These are phyloP conservation scores for Ophiognomonia clavigignenti-juglandacearum DNA, from an alignment of 2,329 filamentous ascomycete species.

Conservation along the genomic window DNA sequence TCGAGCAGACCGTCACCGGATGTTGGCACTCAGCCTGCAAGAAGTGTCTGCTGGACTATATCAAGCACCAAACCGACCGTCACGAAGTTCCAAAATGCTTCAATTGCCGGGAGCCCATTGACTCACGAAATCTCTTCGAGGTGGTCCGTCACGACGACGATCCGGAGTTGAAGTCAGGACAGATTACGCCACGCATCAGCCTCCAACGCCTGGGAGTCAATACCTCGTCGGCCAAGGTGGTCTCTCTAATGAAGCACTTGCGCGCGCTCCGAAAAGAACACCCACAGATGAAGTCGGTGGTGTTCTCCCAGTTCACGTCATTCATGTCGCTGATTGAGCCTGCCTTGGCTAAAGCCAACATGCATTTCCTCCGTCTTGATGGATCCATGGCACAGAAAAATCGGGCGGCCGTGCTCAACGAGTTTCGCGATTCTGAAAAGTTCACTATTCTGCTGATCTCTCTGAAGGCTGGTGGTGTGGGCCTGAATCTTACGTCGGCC, in stretches of 20 bases:
- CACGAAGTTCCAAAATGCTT: slow-evolving; percentile 78
- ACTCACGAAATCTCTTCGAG: slow-evolving; percentile 81
- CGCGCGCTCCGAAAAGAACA: slow-evolving; percentile 61
- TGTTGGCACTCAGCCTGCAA: slow-evolving; percentile 99
- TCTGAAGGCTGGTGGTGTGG: slow-evolving; percentile 86
- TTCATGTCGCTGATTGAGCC: slow-evolving; percentile 90
- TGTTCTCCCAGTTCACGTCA: slow-evolving; percentile 97
- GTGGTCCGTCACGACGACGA: slow-evolving; percentile 75
- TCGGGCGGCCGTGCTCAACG: slow-evolving; percentile 69
- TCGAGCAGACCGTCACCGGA: slow-evolving; percentile 86
- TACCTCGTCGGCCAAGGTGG: slow-evolving; percentile 83
- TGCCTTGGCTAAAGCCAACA: slow-evolving; percentile 65
- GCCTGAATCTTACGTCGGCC: slow-evolving; percentile 85
- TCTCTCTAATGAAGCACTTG: slow-evolving; percentile 71
- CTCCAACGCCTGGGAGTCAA: slow-evolving; percentile 56
- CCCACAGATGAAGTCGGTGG: slow-evolving; percentile 76
- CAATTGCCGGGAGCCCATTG: slow-evolving; percentile 81
- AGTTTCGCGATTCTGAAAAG: slow-evolving; percentile 60
- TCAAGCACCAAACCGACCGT: slow-evolving; percentile 78
- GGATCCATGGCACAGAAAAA: slow-evolving; percentile 84
- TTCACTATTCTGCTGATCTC: slow-evolving; percentile 78
- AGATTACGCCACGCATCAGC: slow-evolving; percentile 46
- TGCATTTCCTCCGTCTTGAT: slow-evolving; percentile 83
- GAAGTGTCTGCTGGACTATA: slow-evolving; percentile 84
- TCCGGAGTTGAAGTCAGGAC: slow-evolving; percentile 33